phyloP scores from a whole-genome alignment of 176 grass and related monocot species.

The Eremochloa ophiuroides region DNA sequence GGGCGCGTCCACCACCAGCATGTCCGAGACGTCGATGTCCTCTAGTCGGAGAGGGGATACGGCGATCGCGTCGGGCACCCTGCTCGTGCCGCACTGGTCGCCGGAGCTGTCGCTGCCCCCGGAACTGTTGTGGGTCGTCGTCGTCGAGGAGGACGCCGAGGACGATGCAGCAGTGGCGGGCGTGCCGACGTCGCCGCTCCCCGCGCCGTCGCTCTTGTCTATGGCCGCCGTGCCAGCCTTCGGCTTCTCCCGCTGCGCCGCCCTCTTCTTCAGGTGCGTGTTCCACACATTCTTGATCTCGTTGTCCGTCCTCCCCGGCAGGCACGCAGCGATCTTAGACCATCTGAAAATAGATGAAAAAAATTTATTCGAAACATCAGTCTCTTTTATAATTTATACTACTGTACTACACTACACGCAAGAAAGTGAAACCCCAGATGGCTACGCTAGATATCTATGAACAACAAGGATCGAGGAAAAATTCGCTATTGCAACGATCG shows the following conservation, averaged over 20 bases:
- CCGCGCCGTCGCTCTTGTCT: background rate
- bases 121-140: slow-evolving; percentile 20
- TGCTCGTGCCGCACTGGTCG: slow-evolving; percentile 50
- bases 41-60: background rate
- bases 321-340: slow-evolving; percentile 80
- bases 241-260: slow-evolving; percentile 8
- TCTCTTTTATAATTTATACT: background rate
- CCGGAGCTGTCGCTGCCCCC: slow-evolving; percentile 6
- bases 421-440: background rate
- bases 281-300: slow-evolving; percentile 99
- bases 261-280: slow-evolving; percentile 87
- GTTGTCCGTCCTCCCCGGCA: slow-evolving; percentile 90
- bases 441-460: background rate
- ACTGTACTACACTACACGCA: background rate
- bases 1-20: slow-evolving; percentile 28
- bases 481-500: background rate
- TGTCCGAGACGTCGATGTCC: slow-evolving; percentile 28
- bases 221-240: background rate
- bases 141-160: slow-evolving; percentile 34
- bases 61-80: background rate
- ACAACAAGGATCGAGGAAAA: background rate
- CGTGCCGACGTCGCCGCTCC: background rate
- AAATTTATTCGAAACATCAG: background rate
- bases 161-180: background rate
- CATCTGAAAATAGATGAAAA: slow-evolving; percentile 34